These are phyloP conservation scores for Pseudogymnoascus sp. DNA, from an alignment of 2,329 filamentous ascomycete species.

Conservation along the genomic window DNA sequence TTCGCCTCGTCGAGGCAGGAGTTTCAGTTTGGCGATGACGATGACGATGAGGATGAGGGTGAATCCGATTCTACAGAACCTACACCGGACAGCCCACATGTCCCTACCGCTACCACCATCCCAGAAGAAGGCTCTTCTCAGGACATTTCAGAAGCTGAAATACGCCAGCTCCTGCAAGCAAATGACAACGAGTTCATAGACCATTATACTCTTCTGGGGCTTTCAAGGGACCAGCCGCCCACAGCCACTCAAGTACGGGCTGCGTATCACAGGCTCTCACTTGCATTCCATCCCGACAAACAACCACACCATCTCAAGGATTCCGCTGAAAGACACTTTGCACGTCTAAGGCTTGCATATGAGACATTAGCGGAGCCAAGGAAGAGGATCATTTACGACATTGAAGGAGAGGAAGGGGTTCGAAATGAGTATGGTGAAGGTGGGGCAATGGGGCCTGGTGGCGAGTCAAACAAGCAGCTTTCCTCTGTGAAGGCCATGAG, in stretches of 20 bases:
- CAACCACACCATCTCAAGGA: slow-evolving; percentile 32
- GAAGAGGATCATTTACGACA: slow-evolving; percentile 36
- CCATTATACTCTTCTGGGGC: slow-evolving; percentile 34
- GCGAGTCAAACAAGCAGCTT: slow-evolving; percentile 23
- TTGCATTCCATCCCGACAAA: slow-evolving; percentile 38
- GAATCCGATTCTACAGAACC: background rate
- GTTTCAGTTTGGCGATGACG: slow-evolving; percentile 8
- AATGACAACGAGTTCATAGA: slow-evolving; percentile 21
- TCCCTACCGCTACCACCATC: background rate
- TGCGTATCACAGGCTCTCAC: slow-evolving; percentile 34
- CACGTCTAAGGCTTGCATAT: slow-evolving; percentile 33
- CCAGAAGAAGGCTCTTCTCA: background rate
- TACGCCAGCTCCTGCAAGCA: slow-evolving; percentile 5
- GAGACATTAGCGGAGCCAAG: slow-evolving; percentile 33
- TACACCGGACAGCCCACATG: background rate
- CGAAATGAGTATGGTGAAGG: slow-evolving; percentile 28
- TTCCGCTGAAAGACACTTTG: slow-evolving; percentile 31
- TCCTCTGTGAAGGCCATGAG: slow-evolving; percentile 18
- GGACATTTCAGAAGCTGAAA: slow-evolving; percentile 9
- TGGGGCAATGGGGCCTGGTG: slow-evolving; percentile 28
- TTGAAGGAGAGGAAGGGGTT: slow-evolving; percentile 34
- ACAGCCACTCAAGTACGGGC: slow-evolving; percentile 34
- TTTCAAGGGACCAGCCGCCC: slow-evolving; percentile 32
- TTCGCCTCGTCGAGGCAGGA: slow-evolving; percentile 9
- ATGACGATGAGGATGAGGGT: slow-evolving; percentile 2